Evolutionary conservation across 495 filamentous ascomycete genomes (phyloP).

Genomic region (Penicillium taxi): DNA sequence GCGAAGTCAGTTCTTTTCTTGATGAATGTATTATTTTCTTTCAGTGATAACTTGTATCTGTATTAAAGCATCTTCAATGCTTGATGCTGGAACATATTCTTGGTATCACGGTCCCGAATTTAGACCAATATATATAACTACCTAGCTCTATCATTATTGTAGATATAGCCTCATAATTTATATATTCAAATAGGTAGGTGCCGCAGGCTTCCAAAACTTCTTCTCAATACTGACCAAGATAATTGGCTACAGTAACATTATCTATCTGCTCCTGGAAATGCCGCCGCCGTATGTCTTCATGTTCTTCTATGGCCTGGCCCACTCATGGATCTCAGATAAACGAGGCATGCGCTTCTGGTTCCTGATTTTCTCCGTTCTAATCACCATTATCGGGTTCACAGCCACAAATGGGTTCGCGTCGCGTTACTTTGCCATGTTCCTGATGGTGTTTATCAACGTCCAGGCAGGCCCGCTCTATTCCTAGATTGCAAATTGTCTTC

Average conservation of each 20-base stretch:
- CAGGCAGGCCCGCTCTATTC: constrained; percentile 47
- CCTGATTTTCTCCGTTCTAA: constrained; percentile 42
- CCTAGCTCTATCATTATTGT: no score
- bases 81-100: no score
- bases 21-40: no score
- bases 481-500: constrained; percentile 48
- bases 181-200: constrained; percentile 16
- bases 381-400: constrained; percentile 46
- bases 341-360: constrained; percentile 44
- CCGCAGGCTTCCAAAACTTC: constrained; percentile 49
- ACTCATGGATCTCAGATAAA: constrained; percentile 41
- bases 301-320: constrained; percentile 40
- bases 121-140: no score
- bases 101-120: no score
- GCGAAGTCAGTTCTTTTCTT: no score
- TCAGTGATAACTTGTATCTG: no score
- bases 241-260: constrained; percentile 31
- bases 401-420: constrained; percentile 39
- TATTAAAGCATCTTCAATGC: no score
- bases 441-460: constrained; percentile 48
- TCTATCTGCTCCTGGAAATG: constrained; percentile 43
- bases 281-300: constrained; percentile 51
- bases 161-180: no score
- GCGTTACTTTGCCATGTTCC: constrained; percentile 47
- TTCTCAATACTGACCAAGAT: constrained; percentile 44